A percentile compares a stretch with the other conserved stretches of the same genome.
Conservation (phyloP, 176 grass and related monocot genomes). For the Aegilops tauschii region DNA sequence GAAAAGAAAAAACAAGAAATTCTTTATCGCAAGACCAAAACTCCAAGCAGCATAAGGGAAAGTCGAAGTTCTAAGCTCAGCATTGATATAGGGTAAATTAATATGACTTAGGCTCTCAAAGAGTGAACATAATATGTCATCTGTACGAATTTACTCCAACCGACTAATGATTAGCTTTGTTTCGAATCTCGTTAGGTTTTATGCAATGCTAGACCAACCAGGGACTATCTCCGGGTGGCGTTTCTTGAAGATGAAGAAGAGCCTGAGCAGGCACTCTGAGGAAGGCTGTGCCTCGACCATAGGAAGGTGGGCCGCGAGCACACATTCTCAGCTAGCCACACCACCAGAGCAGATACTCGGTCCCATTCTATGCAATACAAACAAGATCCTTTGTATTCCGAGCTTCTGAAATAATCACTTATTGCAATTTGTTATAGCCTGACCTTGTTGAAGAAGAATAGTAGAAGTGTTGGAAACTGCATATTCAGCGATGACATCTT, state of each 20-base stretch:
- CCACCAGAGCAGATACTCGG: not conserved
- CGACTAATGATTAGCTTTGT: not conserved
- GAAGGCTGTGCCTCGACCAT: not conserved
- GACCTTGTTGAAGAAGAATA: not conserved
- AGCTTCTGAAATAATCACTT: not conserved
- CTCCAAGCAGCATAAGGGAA: not conserved
- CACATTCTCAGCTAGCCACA: not conserved
- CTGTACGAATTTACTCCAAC: not conserved
- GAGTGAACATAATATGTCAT: not conserved
- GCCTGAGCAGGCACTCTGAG: not conserved
- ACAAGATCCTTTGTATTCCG: not conserved
- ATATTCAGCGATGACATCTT: not conserved
- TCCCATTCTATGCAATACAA: not conserved
- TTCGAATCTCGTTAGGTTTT: not conserved
- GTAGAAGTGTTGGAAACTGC: not conserved
- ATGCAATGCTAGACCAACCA: not conserved
- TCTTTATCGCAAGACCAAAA: conserved; percentile 4
- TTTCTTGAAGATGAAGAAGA: not conserved
- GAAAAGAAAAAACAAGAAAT: not conserved
- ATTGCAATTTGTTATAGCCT: not conserved
- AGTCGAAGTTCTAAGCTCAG: not conserved
- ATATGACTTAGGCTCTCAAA: not conserved
- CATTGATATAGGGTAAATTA: not conserved
- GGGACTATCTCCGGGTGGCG: not conserved
- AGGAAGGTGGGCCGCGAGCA: not conserved